Conservation (phyloP, 257 asterid species). For the Fraxinus pennsylvanica region DNA sequence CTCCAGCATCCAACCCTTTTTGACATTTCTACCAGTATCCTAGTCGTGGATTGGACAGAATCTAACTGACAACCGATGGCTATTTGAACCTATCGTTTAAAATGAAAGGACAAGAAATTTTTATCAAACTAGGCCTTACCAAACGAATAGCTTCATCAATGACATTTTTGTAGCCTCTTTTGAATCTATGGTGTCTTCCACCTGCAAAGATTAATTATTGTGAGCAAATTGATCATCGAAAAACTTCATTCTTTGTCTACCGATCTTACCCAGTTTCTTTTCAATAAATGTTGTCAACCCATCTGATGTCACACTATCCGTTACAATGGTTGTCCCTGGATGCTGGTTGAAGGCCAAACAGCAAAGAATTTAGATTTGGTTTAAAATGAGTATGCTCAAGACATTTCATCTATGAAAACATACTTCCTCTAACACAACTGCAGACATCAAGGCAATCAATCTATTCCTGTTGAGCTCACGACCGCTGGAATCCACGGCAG, state of each 20-base stretch:
- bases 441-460: slow-evolving; percentile 89
- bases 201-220: slow-evolving; percentile 48
- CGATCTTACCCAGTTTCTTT: slow-evolving; percentile 78
- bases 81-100: not conserved
- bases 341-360: slow-evolving; percentile 58
- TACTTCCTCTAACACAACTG: slow-evolving; percentile 95
- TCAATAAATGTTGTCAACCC: slow-evolving; percentile 92
- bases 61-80: not conserved
- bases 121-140: slow-evolving; percentile 46
- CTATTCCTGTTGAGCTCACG: slow-evolving; percentile 91
- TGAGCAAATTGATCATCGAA: slow-evolving; percentile 27
- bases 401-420: slow-evolving; percentile 28
- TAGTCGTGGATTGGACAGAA: not conserved
- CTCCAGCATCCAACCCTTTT: not conserved
- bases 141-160: slow-evolving; percentile 95
- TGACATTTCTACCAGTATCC: not conserved
- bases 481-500: slow-evolving; percentile 96
- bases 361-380: slow-evolving; percentile 26
- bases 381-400: slow-evolving; percentile 9
- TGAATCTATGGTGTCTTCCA: slow-evolving; percentile 93
- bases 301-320: slow-evolving; percentile 98
- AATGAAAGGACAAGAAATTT: slow-evolving; percentile 14
- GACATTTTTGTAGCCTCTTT: slow-evolving; percentile 99
- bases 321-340: slow-evolving; percentile 94
- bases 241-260: slow-evolving; percentile 16